Base-by-base conservation (phyloP, 441 rosid species). In the Jatropha multifida region DNA sequence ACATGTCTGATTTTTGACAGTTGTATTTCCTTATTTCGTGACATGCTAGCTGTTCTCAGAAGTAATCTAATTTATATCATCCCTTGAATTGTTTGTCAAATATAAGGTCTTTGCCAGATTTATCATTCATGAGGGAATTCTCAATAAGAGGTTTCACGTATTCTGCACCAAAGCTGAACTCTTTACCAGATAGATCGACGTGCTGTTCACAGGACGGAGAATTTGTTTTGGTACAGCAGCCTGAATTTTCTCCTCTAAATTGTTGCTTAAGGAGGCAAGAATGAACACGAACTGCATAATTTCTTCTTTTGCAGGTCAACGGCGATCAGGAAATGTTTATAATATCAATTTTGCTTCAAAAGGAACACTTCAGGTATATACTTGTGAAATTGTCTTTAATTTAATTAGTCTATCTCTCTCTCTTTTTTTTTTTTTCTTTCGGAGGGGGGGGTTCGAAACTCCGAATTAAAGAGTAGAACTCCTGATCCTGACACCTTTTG, bases 81-180 rank as follows among this genome's bases (percentile, higher is more conserved):
- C 32, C 32, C 32, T 32, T 32, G 32, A 32, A 32, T 32, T 32
- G 32, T 32, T 65, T 79, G 26, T 69, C 55, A 52, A 66, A 49
- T 83, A 40, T 69, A 79, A 93, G 97, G 84, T 90, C 93, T 74
- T 78, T 95, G 85, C 99, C 97, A 37, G 98, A 96, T 69, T 77
- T 96, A 52, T 85, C 87, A 20, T 74, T 90, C 38, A 54, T 96
- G 61, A 93, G 84, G 84, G 97, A 96, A 79, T 86, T 81, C 44
- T 84, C 81, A 41, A 81, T 90, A 27, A 87, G 89, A 87, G 97
- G 97, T 59, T 89, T 90, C 68, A 76, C 85, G 32, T 84, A 76
- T 83, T 69, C 91, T 59, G 75, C 84, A 18, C 84, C 89, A 48
- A 90, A 80, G 73, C 76, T 77, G 67, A 86, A 88, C 69, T 82